Base-by-base conservation (phyloP, 495 filamentous ascomycete species). In the Tuber melanosporum region DNA sequence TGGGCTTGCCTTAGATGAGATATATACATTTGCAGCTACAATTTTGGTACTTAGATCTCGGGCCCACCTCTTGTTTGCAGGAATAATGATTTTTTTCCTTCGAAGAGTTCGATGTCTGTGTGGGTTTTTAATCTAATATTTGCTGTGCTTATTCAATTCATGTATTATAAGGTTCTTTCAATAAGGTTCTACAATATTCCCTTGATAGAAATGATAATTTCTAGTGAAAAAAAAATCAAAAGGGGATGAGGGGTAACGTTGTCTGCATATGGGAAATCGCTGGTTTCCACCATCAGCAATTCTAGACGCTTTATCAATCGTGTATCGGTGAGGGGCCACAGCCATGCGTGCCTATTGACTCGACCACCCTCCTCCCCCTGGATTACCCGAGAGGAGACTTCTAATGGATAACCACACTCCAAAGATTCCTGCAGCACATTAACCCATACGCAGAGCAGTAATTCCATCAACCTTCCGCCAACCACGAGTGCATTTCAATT, bases 141-240 rank as follows among this genome's bases (percentile, higher is more conserved):
- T 66, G 0, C 6, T 66, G 57, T 66, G 14, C 17, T 3, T 66
- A 66, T 66, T 66, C 26, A 66, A 17, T 66, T 36, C 57, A 66
- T 66, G 57, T 66, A 66, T 66, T 66, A 66, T 66, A 66, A 66
- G 57, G 57, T 36, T 32, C 57, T 66, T 32, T 62, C n/a, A 62
- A 26, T 32, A 26, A 12, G 57, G 57, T 32, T 26, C 57, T 15
- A 32, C 15, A 32, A 36, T 10, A 14, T 47, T 47, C 0, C 10
- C 10, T 14, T 62, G n/a, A n/a, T n/a, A 66, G 15, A 17, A 66
- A 66, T 36, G 17, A 36, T 66, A 66, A 36, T 66, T 26, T 66
- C 17, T 6, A 14, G 47, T 22, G 5, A 17, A 66, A 66, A 26
- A 14, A n/a, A 22, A 32, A 62, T 41, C 39, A 41, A 41, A 6